Evolutionary conservation across 2,329 filamentous ascomycete genomes (phyloP).

Genomic region (Epichloe baconii): DNA sequence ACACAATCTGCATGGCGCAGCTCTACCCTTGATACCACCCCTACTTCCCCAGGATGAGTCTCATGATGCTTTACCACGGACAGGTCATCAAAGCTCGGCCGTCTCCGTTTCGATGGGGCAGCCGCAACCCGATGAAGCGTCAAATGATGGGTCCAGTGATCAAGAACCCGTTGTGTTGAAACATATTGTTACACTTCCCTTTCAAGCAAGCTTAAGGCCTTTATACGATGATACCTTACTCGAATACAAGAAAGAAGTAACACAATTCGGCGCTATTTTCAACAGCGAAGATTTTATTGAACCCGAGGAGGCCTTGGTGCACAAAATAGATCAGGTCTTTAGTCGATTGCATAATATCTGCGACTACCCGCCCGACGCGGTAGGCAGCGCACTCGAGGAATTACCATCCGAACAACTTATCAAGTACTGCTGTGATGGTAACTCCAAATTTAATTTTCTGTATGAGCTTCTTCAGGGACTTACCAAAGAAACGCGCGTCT

Average conservation of each 20-base stretch:
- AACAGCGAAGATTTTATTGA: constrained; percentile 23
- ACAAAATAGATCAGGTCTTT: constrained; percentile 38
- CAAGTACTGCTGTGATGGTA: constrained; percentile 42
- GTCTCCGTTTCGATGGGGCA: constrained; percentile 16
- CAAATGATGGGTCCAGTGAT: constrained; percentile 10
- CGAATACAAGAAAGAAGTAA: constrained; percentile 29
- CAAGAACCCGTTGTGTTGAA: constrained; percentile 16
- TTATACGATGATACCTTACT: constrained; percentile 38
- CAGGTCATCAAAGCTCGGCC: constrained; percentile 11
- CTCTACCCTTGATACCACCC: constrained; percentile 11
- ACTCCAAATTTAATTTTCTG: constrained; percentile 47
- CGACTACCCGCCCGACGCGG: constrained; percentile 41
- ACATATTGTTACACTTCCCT: constrained; percentile 42
- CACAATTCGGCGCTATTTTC: constrained; percentile 31
- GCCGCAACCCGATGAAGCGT: constrained; percentile 11
- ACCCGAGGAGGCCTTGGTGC: constrained; percentile 26
- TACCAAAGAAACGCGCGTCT: constrained; percentile 30
- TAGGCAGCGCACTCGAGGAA: constrained; percentile 27
- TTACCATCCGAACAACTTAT: constrained; percentile 29
- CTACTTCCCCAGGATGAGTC: constrained; percentile 9
- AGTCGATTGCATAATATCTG: constrained; percentile 38
- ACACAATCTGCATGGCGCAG: constrained; percentile 11
- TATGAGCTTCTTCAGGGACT: constrained; percentile 39
- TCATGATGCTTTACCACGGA: constrained; percentile 6
- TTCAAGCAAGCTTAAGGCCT: constrained; percentile 38